These are phyloP conservation scores for Carex pumila DNA, from an alignment of 176 grass and related monocot genomes.

Conservation along the genomic window DNA sequence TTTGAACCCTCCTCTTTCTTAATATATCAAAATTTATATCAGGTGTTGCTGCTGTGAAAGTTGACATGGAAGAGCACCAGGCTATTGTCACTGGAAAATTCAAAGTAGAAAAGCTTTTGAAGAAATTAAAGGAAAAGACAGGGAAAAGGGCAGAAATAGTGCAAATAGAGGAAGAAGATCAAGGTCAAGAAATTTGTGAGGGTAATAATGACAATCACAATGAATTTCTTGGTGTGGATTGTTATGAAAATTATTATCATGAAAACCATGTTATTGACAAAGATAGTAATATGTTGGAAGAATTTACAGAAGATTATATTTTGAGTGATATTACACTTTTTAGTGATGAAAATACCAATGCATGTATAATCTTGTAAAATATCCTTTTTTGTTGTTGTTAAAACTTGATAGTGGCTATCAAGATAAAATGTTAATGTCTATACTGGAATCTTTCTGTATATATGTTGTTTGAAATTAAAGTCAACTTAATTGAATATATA, in stretches of 20 bases:
- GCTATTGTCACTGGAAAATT: conserved; percentile 22
- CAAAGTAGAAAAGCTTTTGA: conserved; percentile 23
- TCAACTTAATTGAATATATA: background rate
- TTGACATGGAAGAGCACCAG: conserved; percentile 21
- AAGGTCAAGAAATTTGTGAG: background rate
- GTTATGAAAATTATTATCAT: background rate
- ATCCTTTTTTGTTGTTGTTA: no score
- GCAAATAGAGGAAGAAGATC: background rate
- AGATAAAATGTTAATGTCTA: background rate
- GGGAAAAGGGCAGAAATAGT: conserved; percentile 31
- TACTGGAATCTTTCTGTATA: background rate
- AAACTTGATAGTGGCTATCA: no score
- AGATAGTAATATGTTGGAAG: background rate
- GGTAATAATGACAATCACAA: background rate
- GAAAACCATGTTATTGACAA: background rate
- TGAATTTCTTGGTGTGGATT: background rate
- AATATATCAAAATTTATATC: background rate
- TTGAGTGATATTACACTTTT: conserved; percentile 16
- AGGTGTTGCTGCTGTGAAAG: conserved; percentile 27
- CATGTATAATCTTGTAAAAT: conserved; percentile 26
- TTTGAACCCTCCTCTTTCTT: no score
- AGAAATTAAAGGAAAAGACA: conserved; percentile 33
- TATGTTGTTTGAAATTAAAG: background rate
- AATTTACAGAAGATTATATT: background rate
- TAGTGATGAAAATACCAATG: conserved; percentile 40